These are phyloP conservation scores for Globisporangium middletonii DNA, from an alignment of 352 stramenopile genomes.

Conservation along the genomic window DNA sequence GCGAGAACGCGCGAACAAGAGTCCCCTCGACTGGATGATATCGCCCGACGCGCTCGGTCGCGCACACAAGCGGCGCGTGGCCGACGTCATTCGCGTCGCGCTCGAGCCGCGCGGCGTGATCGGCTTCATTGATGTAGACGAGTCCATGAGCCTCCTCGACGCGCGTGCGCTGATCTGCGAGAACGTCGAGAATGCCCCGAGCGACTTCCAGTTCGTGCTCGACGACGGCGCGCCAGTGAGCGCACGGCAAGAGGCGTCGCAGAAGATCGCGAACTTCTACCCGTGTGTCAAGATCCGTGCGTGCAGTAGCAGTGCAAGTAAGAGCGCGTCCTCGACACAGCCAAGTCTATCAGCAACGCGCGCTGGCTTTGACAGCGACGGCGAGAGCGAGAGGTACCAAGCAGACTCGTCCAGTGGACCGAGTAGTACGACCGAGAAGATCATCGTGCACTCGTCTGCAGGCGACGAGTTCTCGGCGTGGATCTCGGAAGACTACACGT, in stretches of 20 bases:
- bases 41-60: conserved; percentile 39
- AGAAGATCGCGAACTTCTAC: conserved; percentile 58
- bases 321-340: conserved; percentile 6
- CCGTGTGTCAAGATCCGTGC: conserved; percentile 70
- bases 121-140: conserved; percentile 69
- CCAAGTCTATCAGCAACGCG: background rate
- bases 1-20: too few relatives aligned
- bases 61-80: conserved; percentile 37
- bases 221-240: conserved; percentile 58
- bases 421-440: conserved; percentile 27
- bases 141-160: conserved; percentile 54
- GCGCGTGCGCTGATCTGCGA: conserved; percentile 56
- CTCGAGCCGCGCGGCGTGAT: conserved; percentile 59
- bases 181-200: conserved; percentile 59
- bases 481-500: conserved; percentile 69
- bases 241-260: conserved; percentile 45
- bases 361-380: background rate
- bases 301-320: conserved; percentile 11
- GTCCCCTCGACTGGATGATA: conserved; percentile 27
- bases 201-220: conserved; percentile 69
- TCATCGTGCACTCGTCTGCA: conserved; percentile 40
- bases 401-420: background rate
- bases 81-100: conserved; percentile 56
- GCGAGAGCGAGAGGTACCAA: background rate
- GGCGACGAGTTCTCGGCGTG: conserved; percentile 61